These are phyloP conservation scores for Termitomyces sp. DNA, from an alignment of 768 basidiomycete species.

Conservation along the genomic window DNA sequence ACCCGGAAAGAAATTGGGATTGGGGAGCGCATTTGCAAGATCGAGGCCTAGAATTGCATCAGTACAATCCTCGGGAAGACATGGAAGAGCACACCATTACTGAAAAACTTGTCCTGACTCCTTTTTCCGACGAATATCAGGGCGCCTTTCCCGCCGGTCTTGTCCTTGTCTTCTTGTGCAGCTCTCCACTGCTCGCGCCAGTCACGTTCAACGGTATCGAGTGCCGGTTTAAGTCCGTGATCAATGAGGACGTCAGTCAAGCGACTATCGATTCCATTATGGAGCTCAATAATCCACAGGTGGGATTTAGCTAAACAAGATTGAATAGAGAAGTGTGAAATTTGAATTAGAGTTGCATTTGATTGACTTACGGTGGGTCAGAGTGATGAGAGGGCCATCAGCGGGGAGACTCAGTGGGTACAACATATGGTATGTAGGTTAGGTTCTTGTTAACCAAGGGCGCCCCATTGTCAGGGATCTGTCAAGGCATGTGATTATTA, in stretches of 20 bases:
- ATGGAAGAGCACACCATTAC: slow-evolving; percentile 56
- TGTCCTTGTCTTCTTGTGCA: slow-evolving; percentile 39
- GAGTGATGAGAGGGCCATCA: slow-evolving; percentile 52
- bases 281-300: slow-evolving; percentile 78
- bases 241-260: slow-evolving; percentile 57
- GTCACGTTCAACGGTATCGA: slow-evolving; percentile 68
- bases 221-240: slow-evolving; percentile 60
- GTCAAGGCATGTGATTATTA: too few species aligned
- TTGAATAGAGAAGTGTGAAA: neutral
- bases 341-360: too few species aligned
- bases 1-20: slow-evolving; percentile 70
- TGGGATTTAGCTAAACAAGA: slow-evolving; percentile 45
- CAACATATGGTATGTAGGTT: slow-evolving; percentile 38
- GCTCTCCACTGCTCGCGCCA: slow-evolving; percentile 58
- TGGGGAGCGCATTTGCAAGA: slow-evolving; percentile 44
- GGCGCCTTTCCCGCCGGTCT: slow-evolving; percentile 59
- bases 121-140: slow-evolving; percentile 74
- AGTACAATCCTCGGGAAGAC: neutral
- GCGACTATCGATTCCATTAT: slow-evolving; percentile 74
- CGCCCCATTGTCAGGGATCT: too few species aligned
- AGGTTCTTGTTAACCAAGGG: too few species aligned
- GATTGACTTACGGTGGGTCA: slow-evolving; percentile 56
- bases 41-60: slow-evolving; percentile 50
- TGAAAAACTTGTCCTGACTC: slow-evolving; percentile 86
- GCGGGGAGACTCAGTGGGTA: slow-evolving; percentile 49